These are phyloP conservation scores for Nidularia sp. DNA, from an alignment of 768 basidiomycete genomes.

Conservation along the genomic window DNA sequence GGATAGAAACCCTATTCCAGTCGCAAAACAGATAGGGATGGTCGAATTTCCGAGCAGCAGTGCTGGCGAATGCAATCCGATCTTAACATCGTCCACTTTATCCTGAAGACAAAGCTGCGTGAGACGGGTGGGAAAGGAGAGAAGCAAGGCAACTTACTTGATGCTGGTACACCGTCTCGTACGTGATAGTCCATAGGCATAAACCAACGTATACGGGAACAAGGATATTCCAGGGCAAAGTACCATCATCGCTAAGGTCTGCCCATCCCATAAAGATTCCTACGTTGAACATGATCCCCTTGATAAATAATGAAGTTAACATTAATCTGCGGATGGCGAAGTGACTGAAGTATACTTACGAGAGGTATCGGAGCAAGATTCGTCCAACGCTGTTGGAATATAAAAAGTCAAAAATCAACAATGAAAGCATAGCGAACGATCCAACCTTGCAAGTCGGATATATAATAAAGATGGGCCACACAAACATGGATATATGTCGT, in stretches of 20 bases:
- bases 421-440: not conserved
- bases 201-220: constrained; percentile 18
- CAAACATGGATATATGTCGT: constrained; percentile 19
- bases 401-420: not conserved
- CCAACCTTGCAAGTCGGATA: constrained; percentile 28
- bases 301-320: constrained; percentile 17
- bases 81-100: not conserved
- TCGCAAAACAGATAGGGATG: not conserved
- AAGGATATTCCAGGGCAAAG: constrained; percentile 18
- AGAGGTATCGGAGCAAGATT: not conserved
- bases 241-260: constrained; percentile 15
- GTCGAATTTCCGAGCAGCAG: not conserved
- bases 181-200: constrained; percentile 24
- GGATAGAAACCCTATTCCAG: not conserved
- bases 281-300: constrained; percentile 27
- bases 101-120: not conserved
- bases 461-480: constrained; percentile 25
- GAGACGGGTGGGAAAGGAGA: not conserved
- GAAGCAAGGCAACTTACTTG: constrained; percentile 12
- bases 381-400: not conserved
- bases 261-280: constrained; percentile 27
- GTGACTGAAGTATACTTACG: not conserved
- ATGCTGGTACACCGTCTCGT: constrained; percentile 28
- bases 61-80: not conserved
- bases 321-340: constrained; percentile 6